Conservation (phyloP, 257 asterid genomes). For the Nyctanthes arbortristis region DNA sequence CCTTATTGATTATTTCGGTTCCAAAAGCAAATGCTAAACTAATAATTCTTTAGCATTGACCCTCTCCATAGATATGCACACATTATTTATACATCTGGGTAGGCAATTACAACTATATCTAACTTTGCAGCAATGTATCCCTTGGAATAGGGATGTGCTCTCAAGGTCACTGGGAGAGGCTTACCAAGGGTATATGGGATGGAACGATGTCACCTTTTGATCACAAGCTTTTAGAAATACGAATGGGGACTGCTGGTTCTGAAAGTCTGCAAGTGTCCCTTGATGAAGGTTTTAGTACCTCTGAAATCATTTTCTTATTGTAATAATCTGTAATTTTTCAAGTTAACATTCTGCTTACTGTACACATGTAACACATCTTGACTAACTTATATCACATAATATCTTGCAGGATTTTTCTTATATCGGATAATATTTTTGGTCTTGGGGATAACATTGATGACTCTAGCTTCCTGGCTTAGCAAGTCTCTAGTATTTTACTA, state of each 20-base stretch:
- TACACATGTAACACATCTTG: slow-evolving; percentile 10
- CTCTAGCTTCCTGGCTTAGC: slow-evolving; percentile 72
- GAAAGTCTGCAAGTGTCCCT: slow-evolving; percentile 68
- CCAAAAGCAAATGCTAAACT: slow-evolving; percentile 13
- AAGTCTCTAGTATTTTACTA: slow-evolving; percentile 79
- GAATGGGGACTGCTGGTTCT: slow-evolving; percentile 51
- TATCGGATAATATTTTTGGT: slow-evolving; percentile 71
- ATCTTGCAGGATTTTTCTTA: slow-evolving; percentile 61
- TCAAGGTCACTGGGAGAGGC: slow-evolving; percentile 76
- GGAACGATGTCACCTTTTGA: slow-evolving; percentile 89
- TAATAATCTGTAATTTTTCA: too few relatives aligned
- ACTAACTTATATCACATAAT: slow-evolving; percentile 3
- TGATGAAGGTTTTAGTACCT: slow-evolving; percentile 72
- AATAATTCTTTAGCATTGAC: slow-evolving; percentile 2
- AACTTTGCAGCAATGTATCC: slow-evolving; percentile 64
- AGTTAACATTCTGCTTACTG: too few relatives aligned
- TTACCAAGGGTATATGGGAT: slow-evolving; percentile 66
- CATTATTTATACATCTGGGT: slow-evolving; percentile 9
- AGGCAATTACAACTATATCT: slow-evolving; percentile 18
- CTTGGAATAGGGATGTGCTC: slow-evolving; percentile 82
- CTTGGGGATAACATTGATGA: slow-evolving; percentile 57
- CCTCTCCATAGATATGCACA: slow-evolving; percentile 6
- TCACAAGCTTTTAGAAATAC: slow-evolving; percentile 71
- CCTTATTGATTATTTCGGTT: background rate
- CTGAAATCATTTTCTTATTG: background rate